phyloP scores from a whole-genome alignment of 257 asterid species.

The Datura wrightii region DNA sequence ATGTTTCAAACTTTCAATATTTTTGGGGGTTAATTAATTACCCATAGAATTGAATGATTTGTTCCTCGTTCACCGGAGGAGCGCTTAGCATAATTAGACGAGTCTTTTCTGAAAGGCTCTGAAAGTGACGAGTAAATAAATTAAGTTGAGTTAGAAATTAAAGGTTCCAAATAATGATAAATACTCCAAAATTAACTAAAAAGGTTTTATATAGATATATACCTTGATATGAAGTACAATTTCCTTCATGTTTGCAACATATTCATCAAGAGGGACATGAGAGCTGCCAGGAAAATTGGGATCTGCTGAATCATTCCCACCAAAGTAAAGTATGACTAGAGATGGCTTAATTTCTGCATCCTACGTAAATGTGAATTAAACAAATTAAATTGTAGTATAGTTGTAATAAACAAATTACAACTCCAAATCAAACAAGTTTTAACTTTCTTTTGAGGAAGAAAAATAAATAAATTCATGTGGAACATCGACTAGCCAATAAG shows the following conservation, averaged over 20 bases:
- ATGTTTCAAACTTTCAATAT: background rate
- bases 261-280: conserved; percentile 83
- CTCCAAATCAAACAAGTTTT: background rate
- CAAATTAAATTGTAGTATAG: background rate
- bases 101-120: background rate
- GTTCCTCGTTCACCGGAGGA: background rate
- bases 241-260: conserved; percentile 77
- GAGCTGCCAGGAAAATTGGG: conserved; percentile 68
- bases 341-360: conserved; percentile 70
- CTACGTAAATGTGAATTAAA: conserved; percentile 39
- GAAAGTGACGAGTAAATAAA: background rate
- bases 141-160: background rate
- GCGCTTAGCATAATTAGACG: background rate
- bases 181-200: too few relatives aligned
- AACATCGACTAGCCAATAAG: background rate
- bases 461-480: too few relatives aligned
- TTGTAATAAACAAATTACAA: background rate
- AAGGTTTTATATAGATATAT: background rate
- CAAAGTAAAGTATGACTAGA: conserved; percentile 77
- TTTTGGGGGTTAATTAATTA: background rate
- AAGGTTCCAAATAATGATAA: too few relatives aligned
- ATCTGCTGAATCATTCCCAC: conserved; percentile 77
- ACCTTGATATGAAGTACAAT: conserved; percentile 42
- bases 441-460: too few relatives aligned
- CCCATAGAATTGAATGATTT: background rate